Conservation (phyloP, 108 stramenopile species). For the Poteriospumella lacustris region DNA sequence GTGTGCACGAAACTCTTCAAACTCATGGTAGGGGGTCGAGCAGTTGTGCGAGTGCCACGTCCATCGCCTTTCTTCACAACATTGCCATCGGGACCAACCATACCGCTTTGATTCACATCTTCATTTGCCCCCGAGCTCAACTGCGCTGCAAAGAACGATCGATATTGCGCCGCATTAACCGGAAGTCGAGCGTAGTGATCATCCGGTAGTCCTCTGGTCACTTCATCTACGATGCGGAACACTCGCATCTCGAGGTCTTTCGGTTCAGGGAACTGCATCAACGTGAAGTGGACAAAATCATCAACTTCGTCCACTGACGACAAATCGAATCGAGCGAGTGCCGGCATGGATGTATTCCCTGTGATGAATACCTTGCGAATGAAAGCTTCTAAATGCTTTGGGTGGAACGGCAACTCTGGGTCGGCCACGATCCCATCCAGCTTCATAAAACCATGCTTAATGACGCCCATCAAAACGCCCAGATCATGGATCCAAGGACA, state of each 20-base stretch:
- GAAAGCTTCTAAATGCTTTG: conserved; percentile 33
- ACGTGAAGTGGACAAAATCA: conserved; percentile 32
- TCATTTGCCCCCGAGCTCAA: not conserved
- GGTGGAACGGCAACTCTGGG: conserved; percentile 33
- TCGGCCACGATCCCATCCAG: conserved; percentile 39
- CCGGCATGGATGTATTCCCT: not conserved
- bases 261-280: conserved; percentile 35
- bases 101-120: not conserved
- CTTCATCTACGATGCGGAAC: conserved; percentile 35
- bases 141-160: not conserved
- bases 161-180: not conserved
- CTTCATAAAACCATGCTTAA: conserved; percentile 43
- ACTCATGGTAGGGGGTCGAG: not conserved
- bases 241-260: conserved; percentile 38
- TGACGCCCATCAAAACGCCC: conserved; percentile 41
- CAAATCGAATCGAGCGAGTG: conserved; percentile 26
- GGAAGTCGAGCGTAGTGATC: conserved; percentile 28
- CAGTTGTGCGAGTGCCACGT: not conserved
- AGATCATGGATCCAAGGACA: conserved; percentile 49
- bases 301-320: conserved; percentile 5
- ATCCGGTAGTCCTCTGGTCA: conserved; percentile 38
- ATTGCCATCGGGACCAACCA: too few relatives aligned
- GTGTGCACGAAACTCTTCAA: not conserved
- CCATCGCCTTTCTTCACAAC: not conserved
- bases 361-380: conserved; percentile 35